Evolutionary conservation across 106 monocot species (phyloP).

Genomic region (Cymbidium sinense): DNA sequence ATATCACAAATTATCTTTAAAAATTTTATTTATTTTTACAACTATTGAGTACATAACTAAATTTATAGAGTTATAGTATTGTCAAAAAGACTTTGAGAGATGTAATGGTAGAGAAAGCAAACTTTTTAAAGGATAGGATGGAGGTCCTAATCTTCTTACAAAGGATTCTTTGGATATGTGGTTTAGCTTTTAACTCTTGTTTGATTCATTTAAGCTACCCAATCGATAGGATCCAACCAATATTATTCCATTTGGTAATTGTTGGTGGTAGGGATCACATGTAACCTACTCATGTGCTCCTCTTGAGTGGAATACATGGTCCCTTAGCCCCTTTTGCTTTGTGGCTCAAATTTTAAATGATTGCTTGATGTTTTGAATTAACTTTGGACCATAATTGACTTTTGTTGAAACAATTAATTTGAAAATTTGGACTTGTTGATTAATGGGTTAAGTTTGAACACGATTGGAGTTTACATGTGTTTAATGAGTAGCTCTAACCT

Average conservation of each 20-base stretch:
- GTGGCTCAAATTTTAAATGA: background rate
- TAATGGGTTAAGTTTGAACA: no score
- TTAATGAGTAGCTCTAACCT: no score
- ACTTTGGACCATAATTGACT: background rate
- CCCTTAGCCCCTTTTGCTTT: background rate
- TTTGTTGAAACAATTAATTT: background rate
- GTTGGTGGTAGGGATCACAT: constrained; percentile 1
- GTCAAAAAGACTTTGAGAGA: no score
- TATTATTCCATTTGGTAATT: background rate
- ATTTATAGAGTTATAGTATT: no score
- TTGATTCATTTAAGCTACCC: constrained; percentile 2
- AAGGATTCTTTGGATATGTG: constrained; percentile 5
- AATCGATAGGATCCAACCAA: background rate
- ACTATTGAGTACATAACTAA: no score
- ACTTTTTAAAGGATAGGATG: background rate
- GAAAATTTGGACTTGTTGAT: no score
- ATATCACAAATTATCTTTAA: no score
- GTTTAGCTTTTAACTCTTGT: constrained; percentile 2
- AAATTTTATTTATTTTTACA: no score
- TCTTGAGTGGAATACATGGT: background rate
- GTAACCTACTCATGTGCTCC: background rate
- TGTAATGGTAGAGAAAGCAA: no score
- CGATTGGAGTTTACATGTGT: no score
- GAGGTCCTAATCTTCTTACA: background rate
- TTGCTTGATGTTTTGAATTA: background rate